Evolutionary conservation across 805 yeast genomes (phyloP).

Genomic region (Pichia nakasei): DNA sequence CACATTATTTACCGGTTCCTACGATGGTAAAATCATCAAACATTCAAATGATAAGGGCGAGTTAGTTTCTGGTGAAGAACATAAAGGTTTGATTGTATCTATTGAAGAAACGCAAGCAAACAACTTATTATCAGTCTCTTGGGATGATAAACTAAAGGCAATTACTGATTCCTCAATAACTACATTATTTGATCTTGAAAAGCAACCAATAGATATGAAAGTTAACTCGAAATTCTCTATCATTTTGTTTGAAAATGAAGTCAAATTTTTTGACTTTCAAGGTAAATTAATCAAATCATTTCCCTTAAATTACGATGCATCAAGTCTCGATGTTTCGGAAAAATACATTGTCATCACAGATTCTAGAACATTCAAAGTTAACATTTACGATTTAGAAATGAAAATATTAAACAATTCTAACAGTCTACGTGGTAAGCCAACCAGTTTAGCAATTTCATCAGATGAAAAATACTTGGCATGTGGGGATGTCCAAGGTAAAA

Average conservation of each 20-base stretch:
- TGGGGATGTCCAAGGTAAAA: conserved; percentile 84
- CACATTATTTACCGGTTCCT: conserved; percentile 53
- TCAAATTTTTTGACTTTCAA: conserved; percentile 25
- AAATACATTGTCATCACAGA: conserved; percentile 43
- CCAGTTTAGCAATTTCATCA: conserved; percentile 61
- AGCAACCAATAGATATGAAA: conserved; percentile 43
- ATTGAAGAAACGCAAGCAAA: conserved; percentile 23
- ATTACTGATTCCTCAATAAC: conserved; percentile 17
- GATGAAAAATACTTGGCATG: conserved; percentile 63
- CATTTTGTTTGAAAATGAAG: conserved; percentile 37
- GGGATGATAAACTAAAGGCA: conserved; percentile 74
- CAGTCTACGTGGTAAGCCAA: conserved; percentile 52
- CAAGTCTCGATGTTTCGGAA: conserved; percentile 38
- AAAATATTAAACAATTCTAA: conserved; percentile 23
- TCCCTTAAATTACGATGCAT: conserved; percentile 31
- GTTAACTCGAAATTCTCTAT: conserved; percentile 28
- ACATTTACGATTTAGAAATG: conserved; percentile 26
- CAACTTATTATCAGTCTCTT: conserved; percentile 42
- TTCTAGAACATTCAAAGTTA: conserved; percentile 30
- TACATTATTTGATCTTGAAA: conserved; percentile 28
- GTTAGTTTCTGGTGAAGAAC: conserved; percentile 34
- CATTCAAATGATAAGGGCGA: conserved; percentile 43
- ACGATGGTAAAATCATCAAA: conserved; percentile 64
- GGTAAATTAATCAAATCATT: conserved; percentile 25
- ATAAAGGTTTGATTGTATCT: conserved; percentile 60